Percentiles rank a stretch among this genome's conserved stretches.
These are phyloP conservation scores for Alternaria sp. DNA, from an alignment of 2,329 filamentous ascomycete species.

Conservation along the genomic window DNA sequence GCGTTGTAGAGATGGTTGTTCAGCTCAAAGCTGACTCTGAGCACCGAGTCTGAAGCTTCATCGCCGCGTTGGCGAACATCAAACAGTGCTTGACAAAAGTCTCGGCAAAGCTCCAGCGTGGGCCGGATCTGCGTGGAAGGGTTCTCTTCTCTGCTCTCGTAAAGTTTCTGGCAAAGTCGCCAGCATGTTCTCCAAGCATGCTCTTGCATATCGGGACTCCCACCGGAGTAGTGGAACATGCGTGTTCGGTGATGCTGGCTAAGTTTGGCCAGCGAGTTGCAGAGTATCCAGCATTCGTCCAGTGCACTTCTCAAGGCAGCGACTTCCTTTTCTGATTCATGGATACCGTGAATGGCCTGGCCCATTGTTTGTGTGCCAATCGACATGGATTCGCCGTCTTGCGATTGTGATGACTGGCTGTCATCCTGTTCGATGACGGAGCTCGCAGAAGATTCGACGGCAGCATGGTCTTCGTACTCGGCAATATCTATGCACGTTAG, in stretches of 20 bases:
- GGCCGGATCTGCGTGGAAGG: slow-evolving; percentile 72
- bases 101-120: slow-evolving; percentile 85
- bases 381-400: slow-evolving; percentile 33
- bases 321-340: slow-evolving; percentile 69
- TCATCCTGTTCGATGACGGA: slow-evolving; percentile 47
- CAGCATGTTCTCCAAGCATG: slow-evolving; percentile 94
- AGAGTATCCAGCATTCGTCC: slow-evolving; percentile 91
- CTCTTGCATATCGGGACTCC: slow-evolving; percentile 78
- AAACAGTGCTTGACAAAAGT: slow-evolving; percentile 91
- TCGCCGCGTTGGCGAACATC: slow-evolving; percentile 82
- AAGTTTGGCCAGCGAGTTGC: slow-evolving; percentile 85
- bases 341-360: slow-evolving; percentile 65
- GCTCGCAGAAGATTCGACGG: slow-evolving; percentile 39
- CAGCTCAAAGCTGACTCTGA: slow-evolving; percentile 92
- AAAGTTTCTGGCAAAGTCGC: slow-evolving; percentile 89
- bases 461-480: slow-evolving; percentile 52
- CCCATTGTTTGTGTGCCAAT: slow-evolving; percentile 51
- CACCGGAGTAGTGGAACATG: slow-evolving; percentile 76
- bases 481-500: slow-evolving; percentile 54
- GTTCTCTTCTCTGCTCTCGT: slow-evolving; percentile 78
- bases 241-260: slow-evolving; percentile 84
- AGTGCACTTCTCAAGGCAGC: slow-evolving; percentile 77
- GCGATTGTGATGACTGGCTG: slow-evolving; percentile 43
- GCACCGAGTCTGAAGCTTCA: slow-evolving; percentile 81
- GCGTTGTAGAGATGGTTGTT: slow-evolving; percentile 96